These are phyloP conservation scores for Beauveria sp. DNA, from an alignment of 2,329 filamentous ascomycete genomes.

Conservation along the genomic window DNA sequence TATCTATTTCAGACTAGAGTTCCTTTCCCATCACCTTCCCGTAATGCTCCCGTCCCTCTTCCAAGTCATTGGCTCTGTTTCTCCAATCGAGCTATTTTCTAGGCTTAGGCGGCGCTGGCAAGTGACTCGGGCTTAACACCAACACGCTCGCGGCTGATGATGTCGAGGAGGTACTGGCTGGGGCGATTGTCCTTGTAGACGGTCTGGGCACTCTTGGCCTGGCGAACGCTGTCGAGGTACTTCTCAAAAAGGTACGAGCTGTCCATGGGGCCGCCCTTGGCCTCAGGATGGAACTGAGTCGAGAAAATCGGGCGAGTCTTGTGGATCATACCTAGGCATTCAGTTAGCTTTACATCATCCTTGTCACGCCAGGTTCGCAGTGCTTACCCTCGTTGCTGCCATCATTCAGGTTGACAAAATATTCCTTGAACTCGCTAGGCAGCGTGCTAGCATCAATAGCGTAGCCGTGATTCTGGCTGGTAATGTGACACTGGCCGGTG, in stretches of 20 bases:
- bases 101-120: conserved; percentile 1
- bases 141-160: conserved; percentile 89
- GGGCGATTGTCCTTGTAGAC: conserved; percentile 82
- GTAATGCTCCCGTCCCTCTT: neutral
- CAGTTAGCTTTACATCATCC: neutral
- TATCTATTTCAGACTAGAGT: neutral
- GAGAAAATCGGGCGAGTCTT: conserved; percentile 94
- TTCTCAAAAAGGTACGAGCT: conserved; percentile 94
- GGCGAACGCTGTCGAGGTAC: conserved; percentile 82
- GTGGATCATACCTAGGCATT: conserved; percentile 68
- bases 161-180: conserved; percentile 78
- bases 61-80: neutral
- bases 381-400: conserved; percentile 78
- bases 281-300: conserved; percentile 97
- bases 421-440: conserved; percentile 85
- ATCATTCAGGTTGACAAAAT: conserved; percentile 97
- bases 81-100: neutral
- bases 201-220: conserved; percentile 78
- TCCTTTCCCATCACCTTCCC: neutral
- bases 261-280: conserved; percentile 94
- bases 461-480: conserved; percentile 96
- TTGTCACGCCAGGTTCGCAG: neutral
- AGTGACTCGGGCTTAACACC: conserved; percentile 59
- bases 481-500: conserved; percentile 97
- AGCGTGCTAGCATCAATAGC: conserved; percentile 83